These are phyloP conservation scores for Nakazawaea peltata DNA, from an alignment of 805 yeast genomes.

Conservation along the genomic window DNA sequence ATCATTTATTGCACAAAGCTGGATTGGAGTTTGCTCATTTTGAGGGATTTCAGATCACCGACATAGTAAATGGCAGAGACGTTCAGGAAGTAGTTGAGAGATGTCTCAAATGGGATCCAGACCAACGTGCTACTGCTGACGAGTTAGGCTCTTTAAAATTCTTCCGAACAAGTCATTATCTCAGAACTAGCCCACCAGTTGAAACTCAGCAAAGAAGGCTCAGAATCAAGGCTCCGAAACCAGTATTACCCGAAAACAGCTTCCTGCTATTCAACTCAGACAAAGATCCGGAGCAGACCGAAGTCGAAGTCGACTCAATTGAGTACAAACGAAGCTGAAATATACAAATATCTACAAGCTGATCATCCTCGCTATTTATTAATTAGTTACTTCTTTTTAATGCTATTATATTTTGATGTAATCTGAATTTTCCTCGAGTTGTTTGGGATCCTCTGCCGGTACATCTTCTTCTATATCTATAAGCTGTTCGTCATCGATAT, in stretches of 20 bases:
- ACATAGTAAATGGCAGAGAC: slow-evolving; percentile 34
- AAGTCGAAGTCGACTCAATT: no score
- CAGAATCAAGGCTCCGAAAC: no score
- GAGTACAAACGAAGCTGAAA: no score
- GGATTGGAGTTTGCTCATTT: slow-evolving; percentile 51
- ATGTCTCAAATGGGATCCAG: slow-evolving; percentile 77
- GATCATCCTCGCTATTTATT: no score
- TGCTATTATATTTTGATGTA: slow-evolving; percentile 10
- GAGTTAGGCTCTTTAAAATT: slow-evolving; percentile 42
- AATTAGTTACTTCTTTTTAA: no score
- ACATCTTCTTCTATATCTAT: not conserved
- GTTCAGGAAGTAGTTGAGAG: slow-evolving; percentile 32
- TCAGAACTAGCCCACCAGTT: no score
- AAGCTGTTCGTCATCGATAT: not conserved
- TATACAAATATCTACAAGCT: no score
- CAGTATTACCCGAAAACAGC: no score
- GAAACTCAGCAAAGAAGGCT: no score
- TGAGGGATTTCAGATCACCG: slow-evolving; percentile 40
- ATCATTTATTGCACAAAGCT: slow-evolving; percentile 37
- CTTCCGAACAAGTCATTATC: slow-evolving; percentile 28
- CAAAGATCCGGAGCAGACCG: no score
- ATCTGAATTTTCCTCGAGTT: slow-evolving; percentile 16
- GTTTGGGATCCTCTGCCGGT: slow-evolving; percentile 5
- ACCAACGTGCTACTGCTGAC: slow-evolving; percentile 45
- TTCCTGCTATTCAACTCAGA: no score